Evolutionary conservation across 179 eudicot genomes (phyloP).

Genomic region (Gypsophila paniculata): DNA sequence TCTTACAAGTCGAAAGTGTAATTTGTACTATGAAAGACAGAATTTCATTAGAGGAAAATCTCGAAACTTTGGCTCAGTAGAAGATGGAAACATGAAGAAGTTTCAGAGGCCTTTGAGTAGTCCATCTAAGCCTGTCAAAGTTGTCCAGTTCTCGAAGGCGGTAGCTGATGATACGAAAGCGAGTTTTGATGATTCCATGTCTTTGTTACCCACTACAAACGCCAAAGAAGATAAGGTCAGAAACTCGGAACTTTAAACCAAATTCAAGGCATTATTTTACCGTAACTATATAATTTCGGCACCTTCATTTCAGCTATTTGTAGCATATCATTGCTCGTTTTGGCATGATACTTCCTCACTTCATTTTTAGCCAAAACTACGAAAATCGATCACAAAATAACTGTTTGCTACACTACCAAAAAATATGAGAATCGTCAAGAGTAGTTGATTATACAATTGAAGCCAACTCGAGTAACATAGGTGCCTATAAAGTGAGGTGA

Average conservation of each 20-base stretch:
- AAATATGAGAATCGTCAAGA: too few species aligned
- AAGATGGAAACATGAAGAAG: background rate
- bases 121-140: constrained; percentile 59
- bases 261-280: background rate
- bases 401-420: background rate
- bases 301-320: background rate
- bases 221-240: background rate
- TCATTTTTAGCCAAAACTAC: background rate
- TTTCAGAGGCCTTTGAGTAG: constrained; percentile 82
- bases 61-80: background rate
- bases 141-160: constrained; percentile 90
- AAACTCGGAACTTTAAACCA: background rate
- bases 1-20: background rate
- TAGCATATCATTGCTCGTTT: background rate
- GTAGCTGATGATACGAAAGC: constrained; percentile 82
- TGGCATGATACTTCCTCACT: background rate
- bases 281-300: background rate
- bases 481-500: background rate
- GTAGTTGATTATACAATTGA: too few species aligned
- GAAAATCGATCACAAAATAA: background rate
- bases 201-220: constrained; percentile 50
- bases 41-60: background rate
- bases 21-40: constrained; percentile 11
- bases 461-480: background rate
- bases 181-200: constrained; percentile 57